Conservation (phyloP, 164 flowering plant species). For the Tetracentron sinense region DNA sequence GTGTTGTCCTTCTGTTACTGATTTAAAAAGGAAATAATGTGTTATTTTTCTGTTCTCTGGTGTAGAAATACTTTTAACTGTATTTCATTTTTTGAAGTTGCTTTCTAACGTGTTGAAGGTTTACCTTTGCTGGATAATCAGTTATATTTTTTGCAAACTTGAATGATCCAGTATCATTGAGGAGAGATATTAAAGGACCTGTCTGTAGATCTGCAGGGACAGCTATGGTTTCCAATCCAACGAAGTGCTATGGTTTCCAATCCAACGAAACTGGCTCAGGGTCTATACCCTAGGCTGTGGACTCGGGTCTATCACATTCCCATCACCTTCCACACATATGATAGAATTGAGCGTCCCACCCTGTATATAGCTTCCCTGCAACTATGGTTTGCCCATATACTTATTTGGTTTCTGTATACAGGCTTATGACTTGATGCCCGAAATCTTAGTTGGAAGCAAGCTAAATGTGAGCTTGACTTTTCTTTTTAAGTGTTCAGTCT, state of each 20-base stretch:
- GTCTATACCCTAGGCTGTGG: too few species aligned
- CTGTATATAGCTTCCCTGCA: too few species aligned
- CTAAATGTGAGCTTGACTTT: background rate
- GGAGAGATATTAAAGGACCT: background rate
- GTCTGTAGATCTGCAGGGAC: background rate
- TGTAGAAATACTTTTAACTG: background rate
- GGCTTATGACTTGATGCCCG: background rate
- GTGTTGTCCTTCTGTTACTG: conserved; percentile 9
- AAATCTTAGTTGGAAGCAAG: background rate
- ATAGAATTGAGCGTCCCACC: too few species aligned
- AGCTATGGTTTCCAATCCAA: too few species aligned
- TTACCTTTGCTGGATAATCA: background rate
- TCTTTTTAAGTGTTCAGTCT: background rate
- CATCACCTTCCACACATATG: too few species aligned
- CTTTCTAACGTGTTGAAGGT: background rate
- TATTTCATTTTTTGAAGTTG: background rate
- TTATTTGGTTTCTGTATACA: too few species aligned
- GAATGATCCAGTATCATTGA: background rate
- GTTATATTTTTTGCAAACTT: background rate
- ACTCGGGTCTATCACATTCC: too few species aligned
- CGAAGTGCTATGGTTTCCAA: too few species aligned
- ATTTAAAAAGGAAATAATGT: background rate
- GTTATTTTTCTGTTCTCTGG: background rate
- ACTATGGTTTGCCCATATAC: background rate
- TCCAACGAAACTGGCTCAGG: too few species aligned